These are phyloP conservation scores for Penicillium tannophilum DNA, from an alignment of 495 filamentous ascomycete genomes.

Conservation along the genomic window DNA sequence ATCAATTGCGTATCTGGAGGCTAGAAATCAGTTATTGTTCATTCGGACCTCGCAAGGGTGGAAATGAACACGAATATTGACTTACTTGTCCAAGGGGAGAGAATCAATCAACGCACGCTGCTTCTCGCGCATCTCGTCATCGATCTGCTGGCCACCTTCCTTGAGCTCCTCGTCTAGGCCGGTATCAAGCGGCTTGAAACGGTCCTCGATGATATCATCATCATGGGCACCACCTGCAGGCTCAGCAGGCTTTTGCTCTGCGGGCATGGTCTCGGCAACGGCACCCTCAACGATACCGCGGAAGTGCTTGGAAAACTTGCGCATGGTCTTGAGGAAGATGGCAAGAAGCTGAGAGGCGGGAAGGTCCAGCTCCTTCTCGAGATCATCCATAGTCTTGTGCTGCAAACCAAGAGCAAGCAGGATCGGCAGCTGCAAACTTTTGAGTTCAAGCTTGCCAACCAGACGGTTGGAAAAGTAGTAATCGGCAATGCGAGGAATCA, in stretches of 20 bases:
- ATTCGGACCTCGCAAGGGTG: slow-evolving; percentile 18
- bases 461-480: slow-evolving; percentile 83
- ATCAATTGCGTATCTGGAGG: slow-evolving; percentile 75
- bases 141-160: slow-evolving; percentile 76
- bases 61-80: slow-evolving; percentile 14
- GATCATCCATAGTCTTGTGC: slow-evolving; percentile 76
- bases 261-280: slow-evolving; percentile 69
- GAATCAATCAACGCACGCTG: slow-evolving; percentile 86
- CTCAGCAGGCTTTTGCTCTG: slow-evolving; percentile 51
- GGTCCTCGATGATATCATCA: slow-evolving; percentile 56
- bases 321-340: slow-evolving; percentile 94
- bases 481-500: slow-evolving; percentile 77
- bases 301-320: slow-evolving; percentile 81
- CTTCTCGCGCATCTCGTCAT: slow-evolving; percentile 69
- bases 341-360: slow-evolving; percentile 80
- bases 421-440: slow-evolving; percentile 79
- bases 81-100: slow-evolving; percentile 85
- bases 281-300: slow-evolving; percentile 71
- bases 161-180: slow-evolving; percentile 83
- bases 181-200: slow-evolving; percentile 68
- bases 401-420: slow-evolving; percentile 89
- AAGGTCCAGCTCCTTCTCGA: slow-evolving; percentile 79
- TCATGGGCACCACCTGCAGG: slow-evolving; percentile 62
- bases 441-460: slow-evolving; percentile 64
- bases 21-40: slow-evolving; percentile 50